Conservation (phyloP, 768 basidiomycete species). For the Mycena crocata region DNA sequence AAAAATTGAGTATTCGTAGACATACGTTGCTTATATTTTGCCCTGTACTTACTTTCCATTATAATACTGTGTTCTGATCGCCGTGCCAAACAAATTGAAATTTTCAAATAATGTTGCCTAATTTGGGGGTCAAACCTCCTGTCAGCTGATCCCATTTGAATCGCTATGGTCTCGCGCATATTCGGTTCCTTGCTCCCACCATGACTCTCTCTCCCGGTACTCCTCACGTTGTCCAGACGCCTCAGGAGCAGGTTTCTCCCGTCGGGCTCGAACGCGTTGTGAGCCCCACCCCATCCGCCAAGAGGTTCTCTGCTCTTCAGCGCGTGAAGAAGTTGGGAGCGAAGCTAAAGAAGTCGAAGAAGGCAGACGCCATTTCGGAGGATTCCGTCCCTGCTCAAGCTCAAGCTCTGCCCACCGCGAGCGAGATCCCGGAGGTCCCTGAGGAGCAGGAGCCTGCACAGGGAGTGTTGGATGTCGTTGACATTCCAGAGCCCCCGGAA, state of each 20-base stretch:
- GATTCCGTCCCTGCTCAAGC: not conserved
- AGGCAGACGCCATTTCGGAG: slow-evolving; percentile 19
- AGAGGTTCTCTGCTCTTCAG: slow-evolving; percentile 31
- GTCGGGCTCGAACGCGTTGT: slow-evolving; percentile 22
- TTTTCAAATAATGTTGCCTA: no score
- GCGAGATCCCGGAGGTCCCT: not conserved
- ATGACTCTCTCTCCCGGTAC: slow-evolving; percentile 12
- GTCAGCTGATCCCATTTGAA: slow-evolving; percentile 20
- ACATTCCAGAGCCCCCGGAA: slow-evolving; percentile 46
- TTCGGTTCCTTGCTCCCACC: slow-evolving; percentile 2
- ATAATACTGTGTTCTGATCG: slow-evolving; percentile 3
- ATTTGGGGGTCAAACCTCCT: slow-evolving; percentile 4
- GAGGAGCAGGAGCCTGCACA: slow-evolving; percentile 1
- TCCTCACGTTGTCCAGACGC: not conserved
- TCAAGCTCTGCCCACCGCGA: not conserved
- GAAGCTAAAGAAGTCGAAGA: slow-evolving; percentile 31
- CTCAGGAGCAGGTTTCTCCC: not conserved
- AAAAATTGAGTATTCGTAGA: slow-evolving; percentile 63
- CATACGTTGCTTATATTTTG: not conserved
- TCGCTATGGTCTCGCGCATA: no score
- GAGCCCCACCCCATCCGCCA: slow-evolving; percentile 31
- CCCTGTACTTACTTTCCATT: slow-evolving; percentile 3
- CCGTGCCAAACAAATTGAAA: no score
- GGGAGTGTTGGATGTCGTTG: not conserved
- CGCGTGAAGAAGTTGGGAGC: slow-evolving; percentile 32